Conservation (phyloP, 805 yeast genomes). For the Yamadazyma akitaensis region DNA sequence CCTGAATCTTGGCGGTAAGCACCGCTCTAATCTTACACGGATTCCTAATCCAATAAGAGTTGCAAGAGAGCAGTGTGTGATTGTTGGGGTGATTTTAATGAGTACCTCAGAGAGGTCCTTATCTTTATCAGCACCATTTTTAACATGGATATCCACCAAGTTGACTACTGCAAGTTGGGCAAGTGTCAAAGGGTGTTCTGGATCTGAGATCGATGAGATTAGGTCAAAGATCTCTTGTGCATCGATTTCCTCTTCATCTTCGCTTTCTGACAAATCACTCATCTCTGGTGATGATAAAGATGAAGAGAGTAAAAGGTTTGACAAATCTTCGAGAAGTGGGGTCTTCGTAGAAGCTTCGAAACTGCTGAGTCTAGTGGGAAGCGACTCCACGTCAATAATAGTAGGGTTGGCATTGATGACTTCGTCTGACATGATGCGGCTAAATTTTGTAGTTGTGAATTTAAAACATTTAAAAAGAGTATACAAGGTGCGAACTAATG, state of each 20-base stretch:
- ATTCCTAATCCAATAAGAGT: conserved; percentile 94
- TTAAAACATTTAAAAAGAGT: neutral
- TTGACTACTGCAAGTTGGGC: conserved; percentile 95
- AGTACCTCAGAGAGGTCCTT: conserved; percentile 64
- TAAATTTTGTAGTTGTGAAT: too few relatives aligned
- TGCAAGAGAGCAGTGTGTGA: conserved; percentile 95
- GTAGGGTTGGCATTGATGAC: conserved; percentile 86
- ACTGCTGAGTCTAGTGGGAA: conserved; percentile 61
- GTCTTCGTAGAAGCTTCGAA: neutral
- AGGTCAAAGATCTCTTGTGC: conserved; percentile 87
- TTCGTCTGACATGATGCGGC: conserved; percentile 12
- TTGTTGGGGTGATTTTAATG: conserved; percentile 92
- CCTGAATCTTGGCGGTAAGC: conserved; percentile 81
- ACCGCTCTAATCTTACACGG: conserved; percentile 84
- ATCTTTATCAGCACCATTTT: conserved; percentile 38
- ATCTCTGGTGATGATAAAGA: conserved; percentile 9
- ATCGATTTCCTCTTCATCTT: conserved; percentile 64
- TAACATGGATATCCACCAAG: conserved; percentile 71
- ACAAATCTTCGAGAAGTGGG: conserved; percentile 15
- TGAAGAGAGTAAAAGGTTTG: conserved; percentile 30
- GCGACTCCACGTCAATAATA: conserved; percentile 66
- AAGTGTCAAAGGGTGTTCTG: conserved; percentile 93
- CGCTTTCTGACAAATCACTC: conserved; percentile 19
- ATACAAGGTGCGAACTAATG: conserved; percentile 19
- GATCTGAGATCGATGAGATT: conserved; percentile 85